Evolutionary conservation across 2,329 filamentous ascomycete species (phyloP), one percentile per base, ranked within the genome.

Genomic region (Monosporascus ibericus): DNA sequence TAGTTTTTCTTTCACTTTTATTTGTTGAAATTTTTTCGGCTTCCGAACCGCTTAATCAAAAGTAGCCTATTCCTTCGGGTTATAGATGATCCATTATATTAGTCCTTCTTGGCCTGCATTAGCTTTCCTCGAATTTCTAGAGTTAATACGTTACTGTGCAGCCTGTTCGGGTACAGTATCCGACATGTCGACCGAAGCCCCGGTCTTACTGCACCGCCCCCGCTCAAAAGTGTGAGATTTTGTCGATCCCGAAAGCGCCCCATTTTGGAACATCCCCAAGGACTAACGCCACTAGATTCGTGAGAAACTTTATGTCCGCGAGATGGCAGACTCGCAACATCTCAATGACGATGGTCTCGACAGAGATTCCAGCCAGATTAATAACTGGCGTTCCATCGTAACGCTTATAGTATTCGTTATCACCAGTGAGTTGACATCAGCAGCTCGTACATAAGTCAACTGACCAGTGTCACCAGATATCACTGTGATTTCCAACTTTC

Each of bases 361-460:
- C n/a, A 64, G 78, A 8, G 72, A 82, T 56, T 84, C 80, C 25
- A 66, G 66, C 47, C 69, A 76, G 58, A 88, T 90, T 61, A 77
- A 68, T 51, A 68, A 79, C 52, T 89, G 85, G 86, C 75, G 80
- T 48, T 88, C 86, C 17, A 88, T 90, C 48, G 69, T 89, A 52
- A 88, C 85, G 0, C 74, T 90, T 36, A 70, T 90, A 50, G 78
- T 85, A 44, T 90, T 90, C 61, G 72, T 88, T 36, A 44, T 87
- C 40, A 85, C 86, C 5, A 90, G 86, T 88, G 71, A 76, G 84
- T 80, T 20, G 17, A 36, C 38, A 30, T 3, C 27, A 30, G 27
- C 25, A 15, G 14, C 8, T 40, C 20, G 52, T 17, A 47, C 17
- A 48, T 24, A n/a, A 47, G 39, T 9, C n/a, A 37, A 44, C 50